Base-by-base conservation (phyloP, 345 rosid genomes). In the Eucalyptus erythrocorys region DNA sequence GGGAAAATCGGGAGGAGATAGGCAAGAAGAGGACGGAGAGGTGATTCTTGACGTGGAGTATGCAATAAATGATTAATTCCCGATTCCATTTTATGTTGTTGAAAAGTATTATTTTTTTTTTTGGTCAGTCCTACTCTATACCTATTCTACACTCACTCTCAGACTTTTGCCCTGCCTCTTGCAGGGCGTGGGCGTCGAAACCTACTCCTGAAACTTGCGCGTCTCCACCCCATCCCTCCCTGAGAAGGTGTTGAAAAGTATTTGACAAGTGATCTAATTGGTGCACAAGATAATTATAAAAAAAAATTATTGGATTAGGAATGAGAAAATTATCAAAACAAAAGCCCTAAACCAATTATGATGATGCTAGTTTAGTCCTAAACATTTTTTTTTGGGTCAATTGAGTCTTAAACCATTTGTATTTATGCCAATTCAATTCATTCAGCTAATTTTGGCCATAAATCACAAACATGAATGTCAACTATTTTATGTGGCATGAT, bases 401-500 rank as follows among this genome's bases (percentile, higher is more conserved):
- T 53, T 19, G 4, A 2, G 57, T 21, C 4, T 53, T 53, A 53
- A 8, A 21, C 1, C 19, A 19, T 19, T 53, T 53, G 57, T 53
- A 19, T 53, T 53, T 53, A 21, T 53, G 24, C 4, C 2, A 53
- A 21, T 53, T 21, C 2, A 53, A 10, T 53, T 21, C 4, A 53
- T 53, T 3, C 0, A 1, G 19, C 26, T 3, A 53, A 7, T 51
- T 51, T 51, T 51, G 10, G 24, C 57, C 2, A 51, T 0, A 51
- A 19, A 51, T 51, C 26, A 51, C 57, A 51, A 21, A 51, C 2
- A 51, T 51, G 17, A 51, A 51, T 1, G 26, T 1, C 0, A 1
- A 9, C 4, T 7, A 0, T 51, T 21, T 21, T 21, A 51, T 4
- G 1, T 51, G 26, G 16, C 10, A 51, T 2, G 10, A 51, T 3